Evolutionary conservation across 805 yeast species (phyloP).

Genomic region (Zygoascus flipseniorum): DNA sequence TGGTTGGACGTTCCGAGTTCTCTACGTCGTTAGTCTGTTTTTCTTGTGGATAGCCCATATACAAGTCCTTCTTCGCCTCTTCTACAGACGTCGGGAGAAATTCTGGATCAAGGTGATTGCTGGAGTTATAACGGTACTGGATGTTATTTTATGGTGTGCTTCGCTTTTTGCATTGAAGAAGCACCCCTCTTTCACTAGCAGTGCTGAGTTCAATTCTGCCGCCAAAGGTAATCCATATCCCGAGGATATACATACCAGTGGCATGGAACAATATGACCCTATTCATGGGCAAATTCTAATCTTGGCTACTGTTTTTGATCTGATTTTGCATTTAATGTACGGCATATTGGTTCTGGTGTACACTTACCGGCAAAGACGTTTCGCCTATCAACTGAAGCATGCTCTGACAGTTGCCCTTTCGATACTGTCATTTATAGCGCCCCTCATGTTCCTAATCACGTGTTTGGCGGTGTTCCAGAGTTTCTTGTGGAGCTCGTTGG

Average conservation of each 20-base stretch:
- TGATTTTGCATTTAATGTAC: slow-evolving; percentile 27
- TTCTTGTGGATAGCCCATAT: slow-evolving; percentile 48
- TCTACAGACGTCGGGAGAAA: slow-evolving; percentile 29
- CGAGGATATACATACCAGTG: background rate
- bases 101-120: slow-evolving; percentile 29
- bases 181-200: background rate
- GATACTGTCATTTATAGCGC: slow-evolving; percentile 32
- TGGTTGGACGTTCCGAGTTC: slow-evolving; percentile 31
- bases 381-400: slow-evolving; percentile 39
- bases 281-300: background rate
- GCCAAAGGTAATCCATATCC: background rate
- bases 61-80: slow-evolving; percentile 39
- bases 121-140: slow-evolving; percentile 24
- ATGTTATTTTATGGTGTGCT: slow-evolving; percentile 23
- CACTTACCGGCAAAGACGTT: slow-evolving; percentile 31
- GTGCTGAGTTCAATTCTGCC: background rate
- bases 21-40: slow-evolving; percentile 35
- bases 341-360: slow-evolving; percentile 32
- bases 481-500: slow-evolving; percentile 42
- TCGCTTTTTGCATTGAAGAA: slow-evolving; percentile 10
- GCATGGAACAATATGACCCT: background rate
- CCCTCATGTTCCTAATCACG: slow-evolving; percentile 31
- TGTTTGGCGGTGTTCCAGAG: slow-evolving; percentile 25
- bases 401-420: slow-evolving; percentile 43
- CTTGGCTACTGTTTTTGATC: slow-evolving; percentile 16